Evolutionary conservation across 176 grass and related monocot genomes (phyloP), one percentile per base, ranked within the genome.

Genomic region (Triticum monococcum): DNA sequence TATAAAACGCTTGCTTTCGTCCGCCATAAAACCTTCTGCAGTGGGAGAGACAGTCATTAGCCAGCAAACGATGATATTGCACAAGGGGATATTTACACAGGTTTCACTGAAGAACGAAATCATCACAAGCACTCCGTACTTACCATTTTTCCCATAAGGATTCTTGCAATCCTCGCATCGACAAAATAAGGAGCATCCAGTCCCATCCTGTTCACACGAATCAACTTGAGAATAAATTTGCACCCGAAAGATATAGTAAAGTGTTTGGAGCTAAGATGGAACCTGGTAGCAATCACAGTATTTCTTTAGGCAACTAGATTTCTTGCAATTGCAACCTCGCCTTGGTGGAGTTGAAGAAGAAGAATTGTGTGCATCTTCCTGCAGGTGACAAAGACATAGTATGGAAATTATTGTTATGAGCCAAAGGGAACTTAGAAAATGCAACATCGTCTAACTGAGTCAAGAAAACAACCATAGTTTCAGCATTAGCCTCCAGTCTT

Each of bases 201-300:
- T 87, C 52, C 85, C 91, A 72, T 89, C 85, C 91, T 93, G 85
- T 81, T 59, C 40, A 82, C 12, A 38, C 25, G 6, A 80, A 35
- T 45, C 12, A 54, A 65, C 67, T 79, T 78, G 33, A 54, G 63
- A 59, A 73, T 12, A 30, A 54, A 66, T 24, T 24, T 26, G n/a
- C 23, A 68, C 1, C 5, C 14, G 4, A 87, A 60, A 52, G 9
- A 9, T 66, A 64, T 64, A 74, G 52, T 20, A 16, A 68, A 81
- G 72, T 36, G 16, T 17, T 77, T 60, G 25, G 33, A 84, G 10
- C 32, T 46, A 85, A 74, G 81, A 90, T 72, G n/a, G 69, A 80
- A 93, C 91, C 91, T 93, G 91, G 70, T 93, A 93, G 67, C 91
- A 93, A 68, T 93, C 91, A 57, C 91, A 93, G 35, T 93, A 93